phyloP scores from a whole-genome alignment of 495 filamentous ascomycete genomes.

The Hypomontagnella submonticulosa region DNA sequence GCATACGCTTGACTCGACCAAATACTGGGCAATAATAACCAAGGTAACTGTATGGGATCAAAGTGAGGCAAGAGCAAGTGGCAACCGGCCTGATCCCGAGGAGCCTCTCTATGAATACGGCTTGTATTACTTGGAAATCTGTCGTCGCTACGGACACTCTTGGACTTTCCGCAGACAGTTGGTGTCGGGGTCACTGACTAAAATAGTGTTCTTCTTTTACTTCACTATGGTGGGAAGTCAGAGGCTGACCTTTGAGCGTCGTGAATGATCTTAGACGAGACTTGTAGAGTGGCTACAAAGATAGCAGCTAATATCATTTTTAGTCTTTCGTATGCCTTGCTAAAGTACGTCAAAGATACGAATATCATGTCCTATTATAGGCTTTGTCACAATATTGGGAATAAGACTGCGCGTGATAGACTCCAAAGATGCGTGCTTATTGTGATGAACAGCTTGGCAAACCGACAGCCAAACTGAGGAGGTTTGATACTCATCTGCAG shows the following conservation, averaged over 20 bases:
- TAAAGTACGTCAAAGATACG: constrained; percentile 18
- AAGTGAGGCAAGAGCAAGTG: not conserved
- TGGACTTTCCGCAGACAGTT: constrained; percentile 13
- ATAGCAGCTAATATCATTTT: not conserved
- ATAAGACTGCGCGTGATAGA: not conserved
- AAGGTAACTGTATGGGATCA: too few relatives aligned
- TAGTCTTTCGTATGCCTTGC: constrained; percentile 21
- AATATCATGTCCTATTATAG: not conserved
- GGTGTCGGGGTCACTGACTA: constrained; percentile 27
- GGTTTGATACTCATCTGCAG: constrained; percentile 9
- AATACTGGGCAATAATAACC: too few relatives aligned
- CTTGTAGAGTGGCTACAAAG: constrained; percentile 29
- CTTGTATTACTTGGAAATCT: not conserved
- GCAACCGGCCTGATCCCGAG: not conserved
- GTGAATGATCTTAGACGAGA: constrained; percentile 40
- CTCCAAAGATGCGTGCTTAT: not conserved
- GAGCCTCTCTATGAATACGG: not conserved
- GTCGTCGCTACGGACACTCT: constrained; percentile 26
- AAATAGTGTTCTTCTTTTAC: constrained; percentile 35
- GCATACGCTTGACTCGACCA: too few relatives aligned
- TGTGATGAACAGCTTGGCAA: not conserved
- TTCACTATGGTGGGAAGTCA: constrained; percentile 30
- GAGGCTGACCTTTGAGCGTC: constrained; percentile 33
- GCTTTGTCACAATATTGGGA: constrained; percentile 20
- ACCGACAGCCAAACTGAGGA: constrained; percentile 1